Conservation (phyloP, 106 monocot genomes). For the Phalaenopsis aphrodite region DNA sequence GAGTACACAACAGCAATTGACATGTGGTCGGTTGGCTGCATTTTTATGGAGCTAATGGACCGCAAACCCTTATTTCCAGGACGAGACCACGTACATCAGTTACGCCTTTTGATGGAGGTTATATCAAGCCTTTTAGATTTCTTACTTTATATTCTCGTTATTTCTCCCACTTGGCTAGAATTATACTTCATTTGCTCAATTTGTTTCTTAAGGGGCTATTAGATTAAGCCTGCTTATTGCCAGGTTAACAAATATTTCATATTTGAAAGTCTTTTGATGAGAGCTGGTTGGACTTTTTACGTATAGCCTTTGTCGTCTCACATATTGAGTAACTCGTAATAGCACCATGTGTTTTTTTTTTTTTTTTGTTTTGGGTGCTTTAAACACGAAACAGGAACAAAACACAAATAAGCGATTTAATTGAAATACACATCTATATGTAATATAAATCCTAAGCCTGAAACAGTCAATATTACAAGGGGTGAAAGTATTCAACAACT, state of each 20-base stretch:
- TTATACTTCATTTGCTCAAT: neutral
- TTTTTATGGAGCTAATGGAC: conserved; percentile 98
- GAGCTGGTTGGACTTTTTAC: neutral
- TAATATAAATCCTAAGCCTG: neutral
- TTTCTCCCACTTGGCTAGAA: neutral
- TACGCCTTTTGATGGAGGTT: conserved; percentile 91
- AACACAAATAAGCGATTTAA: neutral
- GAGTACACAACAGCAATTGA: conserved; percentile 95
- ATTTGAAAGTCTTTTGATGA: neutral
- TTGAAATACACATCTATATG: neutral
- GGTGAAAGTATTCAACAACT: neutral
- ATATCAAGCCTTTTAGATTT: neutral
- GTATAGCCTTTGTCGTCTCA: neutral
- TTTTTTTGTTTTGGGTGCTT: neutral
- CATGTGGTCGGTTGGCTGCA: conserved; percentile 99
- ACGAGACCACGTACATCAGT: conserved; percentile 93
- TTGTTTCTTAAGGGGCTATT: neutral
- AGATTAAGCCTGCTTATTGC: neutral
- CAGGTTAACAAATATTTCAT: neutral
- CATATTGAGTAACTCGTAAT: neutral
- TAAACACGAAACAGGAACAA: neutral
- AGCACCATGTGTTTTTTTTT: neutral
- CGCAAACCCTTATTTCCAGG: conserved; percentile 92
- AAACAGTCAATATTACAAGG: neutral
- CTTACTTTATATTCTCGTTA: neutral